A percentile compares a stretch with the other conserved stretches of the same genome.
Conservation (phyloP, 1,284 basidiomycete species). For the Apiotrichum domesticum region DNA sequence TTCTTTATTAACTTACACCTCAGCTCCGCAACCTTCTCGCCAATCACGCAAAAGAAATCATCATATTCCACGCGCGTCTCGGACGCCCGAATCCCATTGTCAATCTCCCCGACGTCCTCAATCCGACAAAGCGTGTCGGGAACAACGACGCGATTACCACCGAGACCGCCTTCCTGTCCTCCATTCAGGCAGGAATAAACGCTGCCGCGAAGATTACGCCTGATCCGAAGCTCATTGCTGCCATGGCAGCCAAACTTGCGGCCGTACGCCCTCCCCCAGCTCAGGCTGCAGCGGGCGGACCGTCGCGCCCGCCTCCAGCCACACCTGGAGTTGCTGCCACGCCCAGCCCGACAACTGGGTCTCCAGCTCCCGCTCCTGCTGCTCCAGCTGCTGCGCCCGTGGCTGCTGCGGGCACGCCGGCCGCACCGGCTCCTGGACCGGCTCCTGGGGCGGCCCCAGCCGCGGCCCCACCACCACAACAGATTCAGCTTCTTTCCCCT, state of each 20-base stretch:
- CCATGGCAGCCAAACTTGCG: constrained; percentile 5
- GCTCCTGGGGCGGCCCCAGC: background rate
- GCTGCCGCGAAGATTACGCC: constrained; percentile 9
- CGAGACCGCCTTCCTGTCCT: constrained; percentile 12
- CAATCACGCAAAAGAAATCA: constrained; percentile 19
- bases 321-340: background rate
- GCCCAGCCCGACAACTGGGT: background rate
- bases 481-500: constrained; percentile 1
- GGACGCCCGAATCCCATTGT: constrained; percentile 15
- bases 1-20: background rate
- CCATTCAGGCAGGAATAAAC: constrained; percentile 8
- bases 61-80: constrained; percentile 21
- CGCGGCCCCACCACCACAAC: background rate
- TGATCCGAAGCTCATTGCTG: constrained; percentile 12
- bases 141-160: constrained; percentile 14
- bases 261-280: background rate
- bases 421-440: background rate
- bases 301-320: background rate
- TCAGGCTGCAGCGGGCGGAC: background rate
- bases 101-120: constrained; percentile 21
- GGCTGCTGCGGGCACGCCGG: background rate
- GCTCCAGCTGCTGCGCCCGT: background rate
- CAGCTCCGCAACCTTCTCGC: constrained; percentile 18
- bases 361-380: background rate
- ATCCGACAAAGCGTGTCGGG: constrained; percentile 17